Evolutionary conservation across 2,329 filamentous ascomycete species (phyloP), one percentile per base, ranked within the genome.

Genomic region (Tolypocladium ovalisporum): DNA sequence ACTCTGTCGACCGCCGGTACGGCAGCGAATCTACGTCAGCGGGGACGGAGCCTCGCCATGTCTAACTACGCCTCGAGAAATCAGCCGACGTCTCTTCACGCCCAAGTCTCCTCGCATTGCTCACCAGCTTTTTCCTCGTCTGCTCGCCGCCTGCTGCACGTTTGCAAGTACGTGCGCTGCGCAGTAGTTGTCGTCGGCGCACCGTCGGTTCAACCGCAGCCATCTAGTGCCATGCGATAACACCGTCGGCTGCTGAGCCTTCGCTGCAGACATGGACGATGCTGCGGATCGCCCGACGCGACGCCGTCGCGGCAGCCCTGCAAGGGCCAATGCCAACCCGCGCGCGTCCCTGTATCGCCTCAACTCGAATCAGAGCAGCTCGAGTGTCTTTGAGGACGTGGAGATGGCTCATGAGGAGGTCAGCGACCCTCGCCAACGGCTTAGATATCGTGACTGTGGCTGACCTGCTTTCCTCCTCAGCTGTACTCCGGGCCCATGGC

Each of bases 361-460:
- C 57, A 79, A 79, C 62, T 88, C 86, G 55, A 89, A 89, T 66
- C 78, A 85, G 65, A 90, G 88, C 74, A 84, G 80, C 72, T 79
- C 86, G 39, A 96, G 90, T 73, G 86, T 97, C 64, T 87, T 96
- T 65, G 90, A 90, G 63, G 90, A 96, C 72, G 92, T 97, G n/a
- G 93, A 97, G 71, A 97, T 99, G 94, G 93, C 94, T 24, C 90
- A 95, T 55, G 90, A 96, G 70, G 93, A 97, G 82, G 89, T 94
- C 66, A 58, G 63, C 54, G 44, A 27, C 22, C 1, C 29, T 29
- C 9, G 19, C 35, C 19, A 3, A 24, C 19, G 24, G 17, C 29
- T 6, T 15, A 10, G 34, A 19, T 8, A n/a, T 51, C 22, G 7
- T 19, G 35, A 40, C n/a, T 1, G n/a, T 29, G 36, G 34, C 52